Evolutionary conservation across 2,329 filamentous ascomycete genomes (phyloP).

Genomic region (Gnomoniopsis sp.): DNA sequence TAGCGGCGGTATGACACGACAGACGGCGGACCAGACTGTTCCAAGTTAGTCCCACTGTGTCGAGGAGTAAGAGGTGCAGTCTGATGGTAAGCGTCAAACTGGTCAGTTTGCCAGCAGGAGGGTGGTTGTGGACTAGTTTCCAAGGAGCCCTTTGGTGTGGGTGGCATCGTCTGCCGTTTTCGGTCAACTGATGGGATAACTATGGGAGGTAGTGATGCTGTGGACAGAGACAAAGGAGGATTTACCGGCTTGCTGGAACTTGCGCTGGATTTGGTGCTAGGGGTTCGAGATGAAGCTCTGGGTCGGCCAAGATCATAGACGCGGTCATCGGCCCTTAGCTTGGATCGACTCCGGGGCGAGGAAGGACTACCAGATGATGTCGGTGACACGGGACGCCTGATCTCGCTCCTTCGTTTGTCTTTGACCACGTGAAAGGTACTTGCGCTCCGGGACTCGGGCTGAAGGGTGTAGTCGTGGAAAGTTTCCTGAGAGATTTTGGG

Average conservation of each 20-base stretch:
- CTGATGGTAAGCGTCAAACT: slow-evolving; percentile 36
- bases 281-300: slow-evolving; percentile 25
- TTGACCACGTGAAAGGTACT: slow-evolving; percentile 6
- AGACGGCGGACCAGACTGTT: slow-evolving; percentile 29
- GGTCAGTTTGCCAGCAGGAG: slow-evolving; percentile 42
- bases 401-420: slow-evolving; percentile 18
- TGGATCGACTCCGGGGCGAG: slow-evolving; percentile 23
- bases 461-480: background rate
- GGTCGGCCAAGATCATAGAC: background rate
- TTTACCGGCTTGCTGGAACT: slow-evolving; percentile 18
- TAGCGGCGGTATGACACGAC: slow-evolving; percentile 49
- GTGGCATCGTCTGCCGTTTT: slow-evolving; percentile 21
- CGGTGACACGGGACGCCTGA: slow-evolving; percentile 24
- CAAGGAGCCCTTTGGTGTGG: slow-evolving; percentile 21
- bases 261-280: slow-evolving; percentile 24
- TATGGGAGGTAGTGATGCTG: background rate
- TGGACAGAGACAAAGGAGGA: background rate
- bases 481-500: slow-evolving; percentile 22
- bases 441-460: slow-evolving; percentile 5
- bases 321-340: background rate
- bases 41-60: slow-evolving; percentile 30
- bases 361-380: slow-evolving; percentile 28
- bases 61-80: slow-evolving; percentile 12
- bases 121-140: slow-evolving; percentile 22
- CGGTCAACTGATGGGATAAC: slow-evolving; percentile 21